phyloP scores from a whole-genome alignment of 371 early-diverging fungal species.

The Dinochytrium kinnereticum region DNA sequence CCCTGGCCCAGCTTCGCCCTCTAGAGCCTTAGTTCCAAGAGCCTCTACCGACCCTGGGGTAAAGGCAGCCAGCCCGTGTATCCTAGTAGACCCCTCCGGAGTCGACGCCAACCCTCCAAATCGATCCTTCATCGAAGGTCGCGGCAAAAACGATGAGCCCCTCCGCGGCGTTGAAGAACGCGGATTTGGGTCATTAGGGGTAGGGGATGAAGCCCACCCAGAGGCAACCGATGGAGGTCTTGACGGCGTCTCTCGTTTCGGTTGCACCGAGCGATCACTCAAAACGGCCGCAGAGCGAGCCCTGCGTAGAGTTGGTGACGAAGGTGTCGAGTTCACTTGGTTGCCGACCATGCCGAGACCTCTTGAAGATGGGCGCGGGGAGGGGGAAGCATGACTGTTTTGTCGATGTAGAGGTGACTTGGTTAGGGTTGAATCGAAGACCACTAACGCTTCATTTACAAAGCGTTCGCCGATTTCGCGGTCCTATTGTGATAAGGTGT shows the following conservation, averaged over 20 bases:
- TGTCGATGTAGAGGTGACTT: conserved; percentile 3
- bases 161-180: background rate
- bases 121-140: background rate
- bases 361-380: background rate
- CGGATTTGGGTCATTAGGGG: background rate
- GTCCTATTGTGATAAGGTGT: conserved; percentile 34
- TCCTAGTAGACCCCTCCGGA: background rate
- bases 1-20: background rate
- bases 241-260: background rate
- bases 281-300: background rate
- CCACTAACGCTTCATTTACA: conserved; percentile 74
- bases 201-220: background rate
- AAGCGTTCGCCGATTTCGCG: conserved; percentile 71
- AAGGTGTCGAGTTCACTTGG: background rate
- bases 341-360: background rate
- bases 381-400: conserved; percentile 11
- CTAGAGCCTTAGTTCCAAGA: too few species aligned
- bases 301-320: background rate
- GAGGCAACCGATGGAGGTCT: background rate
- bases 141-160: background rate
- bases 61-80: background rate
- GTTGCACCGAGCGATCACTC: background rate
- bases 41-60: too few species aligned
- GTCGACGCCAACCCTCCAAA: background rate
- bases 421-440: conserved; percentile 44